phyloP scores from a whole-genome alignment of 352 stramenopile species.

The Aphanomyces invadans region DNA sequence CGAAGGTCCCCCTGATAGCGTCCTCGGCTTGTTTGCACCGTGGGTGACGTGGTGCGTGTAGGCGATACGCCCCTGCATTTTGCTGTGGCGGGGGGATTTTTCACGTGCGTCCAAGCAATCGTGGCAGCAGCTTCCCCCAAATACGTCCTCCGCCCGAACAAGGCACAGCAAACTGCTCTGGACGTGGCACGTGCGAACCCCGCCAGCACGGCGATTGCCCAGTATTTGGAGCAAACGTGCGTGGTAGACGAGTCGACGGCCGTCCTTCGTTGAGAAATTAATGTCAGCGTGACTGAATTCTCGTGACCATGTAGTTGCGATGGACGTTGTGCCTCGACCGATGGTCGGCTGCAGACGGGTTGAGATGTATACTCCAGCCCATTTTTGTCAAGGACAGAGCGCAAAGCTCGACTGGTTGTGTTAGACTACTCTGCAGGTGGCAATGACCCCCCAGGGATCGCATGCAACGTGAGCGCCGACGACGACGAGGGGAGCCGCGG shows the following conservation, averaged over 20 bases:
- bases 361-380: too few species aligned
- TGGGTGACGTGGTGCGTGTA: too few species aligned
- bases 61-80: slow-evolving; percentile 63
- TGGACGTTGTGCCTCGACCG: too few species aligned
- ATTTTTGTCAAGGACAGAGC: too few species aligned
- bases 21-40: too few species aligned
- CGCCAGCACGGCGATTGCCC: slow-evolving; percentile 24
- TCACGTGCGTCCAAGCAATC: slow-evolving; percentile 32
- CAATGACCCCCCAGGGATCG: neutral
- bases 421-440: too few species aligned
- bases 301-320: too few species aligned
- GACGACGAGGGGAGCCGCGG: neutral
- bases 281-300: too few species aligned
- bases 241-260: neutral
- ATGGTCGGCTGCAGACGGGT: too few species aligned
- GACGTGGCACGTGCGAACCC: too few species aligned
- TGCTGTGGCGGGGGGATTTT: slow-evolving; percentile 38
- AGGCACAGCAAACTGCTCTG: slow-evolving; percentile 38
- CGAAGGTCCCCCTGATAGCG: slow-evolving; percentile 23
- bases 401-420: too few species aligned
- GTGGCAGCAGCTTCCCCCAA: slow-evolving; percentile 36
- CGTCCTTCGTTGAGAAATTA: neutral
- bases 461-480: too few species aligned
- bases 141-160: slow-evolving; percentile 48
- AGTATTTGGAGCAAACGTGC: slow-evolving; percentile 27